Evolutionary conservation across 2,329 filamentous ascomycete species (phyloP).

Genomic region (Colletotrichum sp.): DNA sequence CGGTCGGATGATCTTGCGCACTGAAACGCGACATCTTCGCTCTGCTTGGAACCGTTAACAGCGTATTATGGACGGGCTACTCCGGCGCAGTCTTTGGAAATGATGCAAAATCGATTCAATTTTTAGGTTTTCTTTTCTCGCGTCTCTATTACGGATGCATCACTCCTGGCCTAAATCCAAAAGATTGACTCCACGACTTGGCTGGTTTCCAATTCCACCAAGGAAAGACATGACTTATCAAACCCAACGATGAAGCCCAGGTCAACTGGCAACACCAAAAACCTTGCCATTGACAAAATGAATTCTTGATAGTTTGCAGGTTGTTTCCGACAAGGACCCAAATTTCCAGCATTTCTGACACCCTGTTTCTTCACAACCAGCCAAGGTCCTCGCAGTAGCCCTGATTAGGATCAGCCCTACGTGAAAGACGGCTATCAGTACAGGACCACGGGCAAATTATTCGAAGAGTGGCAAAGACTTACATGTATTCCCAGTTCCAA

Average conservation of each 20-base stretch:
- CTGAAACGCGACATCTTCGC: background rate
- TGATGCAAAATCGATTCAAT: background rate
- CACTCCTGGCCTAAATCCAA: background rate
- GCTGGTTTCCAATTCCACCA: background rate
- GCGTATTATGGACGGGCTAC: background rate
- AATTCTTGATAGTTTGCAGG: background rate
- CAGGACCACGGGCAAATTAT: background rate
- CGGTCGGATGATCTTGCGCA: background rate
- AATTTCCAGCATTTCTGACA: background rate
- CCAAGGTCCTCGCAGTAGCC: background rate
- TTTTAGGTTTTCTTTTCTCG: background rate
- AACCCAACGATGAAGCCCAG: background rate
- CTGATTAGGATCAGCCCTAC: background rate
- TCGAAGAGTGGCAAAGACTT: background rate
- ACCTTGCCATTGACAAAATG: background rate
- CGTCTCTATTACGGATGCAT: background rate
- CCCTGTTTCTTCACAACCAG: background rate
- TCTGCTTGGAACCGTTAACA: background rate
- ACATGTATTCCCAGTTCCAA: background rate
- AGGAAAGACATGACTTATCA: background rate
- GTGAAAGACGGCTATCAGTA: background rate
- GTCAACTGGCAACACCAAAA: background rate
- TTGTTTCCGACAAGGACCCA: background rate
- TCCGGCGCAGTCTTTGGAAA: background rate
- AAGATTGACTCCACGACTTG: background rate